These are phyloP conservation scores for Meyerozyma carpophila DNA, from an alignment of 1,139 yeast genomes.

Conservation along the genomic window DNA sequence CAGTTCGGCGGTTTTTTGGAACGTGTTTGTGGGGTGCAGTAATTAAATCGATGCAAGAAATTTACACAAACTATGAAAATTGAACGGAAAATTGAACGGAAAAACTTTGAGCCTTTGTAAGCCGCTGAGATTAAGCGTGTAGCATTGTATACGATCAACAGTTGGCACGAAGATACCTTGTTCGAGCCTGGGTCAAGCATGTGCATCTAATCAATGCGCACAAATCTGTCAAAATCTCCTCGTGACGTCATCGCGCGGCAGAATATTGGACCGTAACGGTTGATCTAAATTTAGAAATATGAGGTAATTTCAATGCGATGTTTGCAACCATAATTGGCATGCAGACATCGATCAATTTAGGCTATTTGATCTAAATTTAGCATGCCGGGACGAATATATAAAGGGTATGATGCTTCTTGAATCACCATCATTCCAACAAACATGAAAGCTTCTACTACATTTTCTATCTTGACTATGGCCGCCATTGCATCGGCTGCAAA, in stretches of 20 bases:
- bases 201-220: conserved; percentile 6
- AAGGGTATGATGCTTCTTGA: not conserved
- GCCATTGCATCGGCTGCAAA: conserved; percentile 21
- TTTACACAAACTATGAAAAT: no score
- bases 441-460: conserved; percentile 5
- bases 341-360: not conserved
- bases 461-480: conserved; percentile 15
- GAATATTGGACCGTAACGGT: not conserved
- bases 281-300: not conserved
- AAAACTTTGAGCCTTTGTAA: no score
- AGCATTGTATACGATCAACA: no score
- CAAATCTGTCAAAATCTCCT: not conserved
- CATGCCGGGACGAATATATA: not conserved
- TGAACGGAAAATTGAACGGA: no score
- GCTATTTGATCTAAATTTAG: not conserved
- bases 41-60: no score
- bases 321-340: not conserved
- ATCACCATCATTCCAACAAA: not conserved
- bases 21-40: no score
- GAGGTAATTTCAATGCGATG: not conserved
- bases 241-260: not conserved
- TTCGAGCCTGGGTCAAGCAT: not conserved
- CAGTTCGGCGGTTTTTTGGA: no score
- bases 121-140: no score
- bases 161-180: no score